Evolutionary conservation across 2,329 filamentous ascomycete species (phyloP), one percentile per base, ranked within the genome.

Genomic region (Calonectria pseudoturangicola): DNA sequence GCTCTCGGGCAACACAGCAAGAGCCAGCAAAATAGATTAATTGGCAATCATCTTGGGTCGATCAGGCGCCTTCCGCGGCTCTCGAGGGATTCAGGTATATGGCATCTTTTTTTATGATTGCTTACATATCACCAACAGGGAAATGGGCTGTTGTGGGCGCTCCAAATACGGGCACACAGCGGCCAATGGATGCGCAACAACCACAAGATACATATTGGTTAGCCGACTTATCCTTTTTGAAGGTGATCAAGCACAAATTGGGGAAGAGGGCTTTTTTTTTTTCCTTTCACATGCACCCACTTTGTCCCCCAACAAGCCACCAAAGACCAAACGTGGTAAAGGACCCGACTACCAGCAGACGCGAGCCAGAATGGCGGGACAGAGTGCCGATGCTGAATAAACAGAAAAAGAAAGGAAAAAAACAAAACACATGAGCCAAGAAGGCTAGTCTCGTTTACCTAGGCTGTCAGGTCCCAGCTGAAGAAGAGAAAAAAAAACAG

Each of bases 31-130:
- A 63, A 45, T 5, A 47, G 27, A 63, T 45, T 60, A 28, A 27
- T 41, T 36, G 13, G 4, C 15, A 63, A 68, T 64, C 39, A 41
- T 50, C 25, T 15, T 21, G 47, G 68, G 68, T 60, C 70, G 70
- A 72, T 72, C 65, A 48, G 58, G 65, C 58, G 70, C 30, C 70
- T 72, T 56, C 70, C 56, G 69, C 69, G 69, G 47, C 48, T 50
- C 21, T 18, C 15, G 39, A 25, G 36, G 25, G 18, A 41, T 60
- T 60, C 54, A 41, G 2, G 39, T 60, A 41, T 15, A 41, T 60
- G 39, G 36, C 36, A 21, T 21, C 21, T 21, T 21, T 21, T 3
- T 60, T 41, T 21, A 48, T 25, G 33, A 36, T 36, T 56, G 28
- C 27, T 60, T 58, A 25, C 54, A 25, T 7, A 58, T 58, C 9